A percentile compares a stretch with the other conserved stretches of the same genome.
These are phyloP conservation scores for Hemisphaericaspora xylanilytica DNA, from an alignment of 1,139 yeast genomes.

Conservation along the genomic window DNA sequence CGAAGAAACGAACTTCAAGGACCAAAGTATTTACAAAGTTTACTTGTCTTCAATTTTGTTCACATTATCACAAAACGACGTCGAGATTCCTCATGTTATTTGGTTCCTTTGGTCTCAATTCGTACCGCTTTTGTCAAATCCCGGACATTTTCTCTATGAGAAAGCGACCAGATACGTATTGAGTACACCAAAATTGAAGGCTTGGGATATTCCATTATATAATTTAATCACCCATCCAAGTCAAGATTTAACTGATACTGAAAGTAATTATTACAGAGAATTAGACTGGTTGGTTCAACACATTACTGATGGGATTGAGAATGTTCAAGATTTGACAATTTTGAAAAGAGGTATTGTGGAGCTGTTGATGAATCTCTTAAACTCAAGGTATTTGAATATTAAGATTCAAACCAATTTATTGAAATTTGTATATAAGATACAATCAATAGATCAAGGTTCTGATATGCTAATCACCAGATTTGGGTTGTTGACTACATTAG, in stretches of 20 bases:
- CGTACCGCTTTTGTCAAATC: slow-evolving; percentile 58
- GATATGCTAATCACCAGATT: slow-evolving; percentile 61
- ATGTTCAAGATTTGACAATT: slow-evolving; percentile 49
- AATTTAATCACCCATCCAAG: slow-evolving; percentile 41
- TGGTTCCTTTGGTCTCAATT: slow-evolving; percentile 52
- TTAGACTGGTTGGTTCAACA: slow-evolving; percentile 63
- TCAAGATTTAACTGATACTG: slow-evolving; percentile 39
- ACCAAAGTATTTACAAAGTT: slow-evolving; percentile 54
- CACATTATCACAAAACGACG: slow-evolving; percentile 32
- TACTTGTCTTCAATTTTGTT: slow-evolving; percentile 59
- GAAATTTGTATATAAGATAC: slow-evolving; percentile 48
- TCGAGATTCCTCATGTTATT: slow-evolving; percentile 34
- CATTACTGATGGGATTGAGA: slow-evolving; percentile 45
- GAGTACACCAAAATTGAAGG: slow-evolving; percentile 52
- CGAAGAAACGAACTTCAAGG: slow-evolving; percentile 47
- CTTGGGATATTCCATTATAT: slow-evolving; percentile 65
- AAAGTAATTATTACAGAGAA: slow-evolving; percentile 54
- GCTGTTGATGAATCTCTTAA: slow-evolving; percentile 57
- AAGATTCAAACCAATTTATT: slow-evolving; percentile 40
- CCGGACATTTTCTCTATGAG: slow-evolving; percentile 72
- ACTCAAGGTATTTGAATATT: slow-evolving; percentile 46
- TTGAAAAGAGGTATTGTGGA: slow-evolving; percentile 58
- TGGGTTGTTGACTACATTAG: slow-evolving; percentile 54
- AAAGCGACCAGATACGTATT: slow-evolving; percentile 60
- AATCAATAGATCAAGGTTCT: slow-evolving; percentile 59